Conservation (phyloP, 441 rosid species). For the Gossypium schwendimanii region DNA sequence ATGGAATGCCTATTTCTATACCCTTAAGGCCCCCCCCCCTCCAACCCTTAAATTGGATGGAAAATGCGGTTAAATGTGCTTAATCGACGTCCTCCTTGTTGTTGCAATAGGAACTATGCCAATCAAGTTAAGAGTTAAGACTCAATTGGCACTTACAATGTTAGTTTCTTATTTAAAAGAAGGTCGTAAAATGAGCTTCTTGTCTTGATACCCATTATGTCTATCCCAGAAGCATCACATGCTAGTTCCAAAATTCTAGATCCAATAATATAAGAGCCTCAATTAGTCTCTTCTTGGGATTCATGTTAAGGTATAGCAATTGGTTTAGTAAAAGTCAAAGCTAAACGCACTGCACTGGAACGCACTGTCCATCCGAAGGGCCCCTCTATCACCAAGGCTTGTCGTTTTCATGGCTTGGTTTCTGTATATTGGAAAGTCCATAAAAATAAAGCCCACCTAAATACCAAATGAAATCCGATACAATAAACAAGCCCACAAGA, state of each 20-base stretch:
- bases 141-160: too few relatives aligned
- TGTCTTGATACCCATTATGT: not conserved
- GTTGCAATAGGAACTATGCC: too few relatives aligned
- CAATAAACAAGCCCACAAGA: not conserved
- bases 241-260: not conserved
- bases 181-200: not conserved
- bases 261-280: not conserved
- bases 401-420: not conserved
- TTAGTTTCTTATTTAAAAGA: not conserved
- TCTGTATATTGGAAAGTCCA: not conserved
- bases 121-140: too few relatives aligned
- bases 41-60: too few relatives aligned
- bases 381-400: not conserved
- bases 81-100: too few relatives aligned
- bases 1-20: too few relatives aligned
- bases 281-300: not conserved
- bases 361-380: too few relatives aligned
- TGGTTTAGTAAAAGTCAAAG: too few relatives aligned
- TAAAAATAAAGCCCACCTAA: not conserved
- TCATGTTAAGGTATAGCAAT: too few relatives aligned
- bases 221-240: not conserved
- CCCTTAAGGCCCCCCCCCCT: too few relatives aligned
- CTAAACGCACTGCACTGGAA: too few relatives aligned
- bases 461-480: not conserved
- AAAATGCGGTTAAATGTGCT: too few relatives aligned